Evolutionary conservation across 148 eudicot species (phyloP), one percentile per base, ranked within the genome.

Genomic region (Silene conica): DNA sequence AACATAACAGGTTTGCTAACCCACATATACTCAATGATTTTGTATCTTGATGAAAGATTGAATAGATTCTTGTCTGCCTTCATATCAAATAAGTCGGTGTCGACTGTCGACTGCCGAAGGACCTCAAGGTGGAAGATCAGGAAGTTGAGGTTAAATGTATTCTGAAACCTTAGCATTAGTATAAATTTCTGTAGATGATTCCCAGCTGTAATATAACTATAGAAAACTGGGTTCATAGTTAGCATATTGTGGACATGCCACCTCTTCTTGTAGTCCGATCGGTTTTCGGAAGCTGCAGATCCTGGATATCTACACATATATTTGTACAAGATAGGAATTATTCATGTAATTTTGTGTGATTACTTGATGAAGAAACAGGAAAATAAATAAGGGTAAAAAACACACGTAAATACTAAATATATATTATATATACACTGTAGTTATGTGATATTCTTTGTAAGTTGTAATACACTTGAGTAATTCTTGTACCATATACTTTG

Each of bases 1-100:
- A 86, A 63, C 84, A 82, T 31, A 68, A 68, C 48, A 84, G 78
- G 80, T 86, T 87, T 62, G 81, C 83, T 61, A 82, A 79, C 76
- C 67, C 83, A 10, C 82, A 88, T 73, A 70, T 90, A 45, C 80
- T 89, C 50, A 84, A 83, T 72, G 92, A 85, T 84, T 88, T 92
- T 85, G 92, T 82, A 69, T 75, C 82, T 45, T 91, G 84, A 91
- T 65, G 20, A 59, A 25, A 15, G 34, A 18, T 58, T 8, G 57
- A 34, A 50, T 12, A 31, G 3, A 26, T 62, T 50, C 23, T 61
- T 73, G 12, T 22, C 73, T 73, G 77, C 31, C 63, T 69, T 57
- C 54, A 43, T 73, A 73, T 77, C 14, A 26, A 78, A 78, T 73
- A 71, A 77, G 73, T 65, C 76, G 25, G 76, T 77, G 71, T 65